Evolutionary conservation across 805 yeast genomes (phyloP).

Genomic region (Cyberlindnera euphorbiae): DNA sequence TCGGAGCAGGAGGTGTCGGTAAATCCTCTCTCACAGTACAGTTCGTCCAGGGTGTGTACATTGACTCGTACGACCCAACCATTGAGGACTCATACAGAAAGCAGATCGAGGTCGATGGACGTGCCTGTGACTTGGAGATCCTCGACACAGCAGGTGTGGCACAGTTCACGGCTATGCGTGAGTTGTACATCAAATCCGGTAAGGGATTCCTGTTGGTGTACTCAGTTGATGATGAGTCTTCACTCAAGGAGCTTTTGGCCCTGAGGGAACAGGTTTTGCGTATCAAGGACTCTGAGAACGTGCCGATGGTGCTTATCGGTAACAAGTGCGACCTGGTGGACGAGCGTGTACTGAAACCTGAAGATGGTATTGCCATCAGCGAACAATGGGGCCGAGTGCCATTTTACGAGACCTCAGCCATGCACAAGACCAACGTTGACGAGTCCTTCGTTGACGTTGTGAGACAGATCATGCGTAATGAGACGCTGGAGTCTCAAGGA

Average conservation of each 20-base stretch:
- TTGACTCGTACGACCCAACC: constrained; percentile 93
- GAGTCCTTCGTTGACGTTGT: constrained; percentile 87
- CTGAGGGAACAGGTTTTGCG: constrained; percentile 80
- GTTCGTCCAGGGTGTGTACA: constrained; percentile 84
- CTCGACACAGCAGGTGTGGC: constrained; percentile 94
- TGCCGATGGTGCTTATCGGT: constrained; percentile 89
- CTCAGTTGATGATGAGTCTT: constrained; percentile 70
- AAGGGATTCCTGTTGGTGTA: constrained; percentile 87
- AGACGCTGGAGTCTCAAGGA: constrained; percentile 26
- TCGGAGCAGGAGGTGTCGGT: constrained; percentile 98
- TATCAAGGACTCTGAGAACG: constrained; percentile 69
- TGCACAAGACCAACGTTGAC: constrained; percentile 82
- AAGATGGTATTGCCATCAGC: constrained; percentile 78
- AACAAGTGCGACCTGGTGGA: constrained; percentile 82
- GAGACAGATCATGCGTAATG: constrained; percentile 81
- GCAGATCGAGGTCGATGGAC: constrained; percentile 82
- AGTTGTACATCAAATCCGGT: constrained; percentile 80
- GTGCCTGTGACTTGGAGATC: constrained; percentile 80
- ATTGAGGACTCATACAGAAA: constrained; percentile 94
- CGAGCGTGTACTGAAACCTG: constrained; percentile 71
- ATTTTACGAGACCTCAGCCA: constrained; percentile 91
- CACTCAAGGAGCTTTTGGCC: constrained; percentile 72
- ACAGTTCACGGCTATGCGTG: constrained; percentile 95
- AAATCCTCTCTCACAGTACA: constrained; percentile 91
- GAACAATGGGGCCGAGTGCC: constrained; percentile 84